Percentiles rank a stretch among this genome's conserved stretches.
Evolutionary conservation across 108 stramenopile genomes (phyloP).

Genomic region (Cyclostephanos invisitatus): DNA sequence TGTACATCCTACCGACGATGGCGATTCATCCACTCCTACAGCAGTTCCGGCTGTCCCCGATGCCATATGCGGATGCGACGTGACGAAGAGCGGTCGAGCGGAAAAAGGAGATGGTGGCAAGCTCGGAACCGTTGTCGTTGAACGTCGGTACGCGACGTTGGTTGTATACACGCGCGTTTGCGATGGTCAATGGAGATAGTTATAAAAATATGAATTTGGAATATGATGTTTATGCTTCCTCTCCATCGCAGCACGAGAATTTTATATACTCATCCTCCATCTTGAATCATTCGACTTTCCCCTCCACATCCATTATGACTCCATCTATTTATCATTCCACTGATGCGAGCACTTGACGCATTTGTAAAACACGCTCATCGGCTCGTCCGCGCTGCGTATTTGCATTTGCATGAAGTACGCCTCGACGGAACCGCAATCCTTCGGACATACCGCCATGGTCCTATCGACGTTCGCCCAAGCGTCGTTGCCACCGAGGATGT

Average conservation of each 20-base stretch:
- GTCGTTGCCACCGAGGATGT: constrained; percentile 94
- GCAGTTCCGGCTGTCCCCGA: constrained; percentile 19
- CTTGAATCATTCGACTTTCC: too few species aligned
- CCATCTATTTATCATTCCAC: constrained; percentile 86
- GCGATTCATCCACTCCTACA: not conserved
- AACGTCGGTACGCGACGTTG: constrained; percentile 33
- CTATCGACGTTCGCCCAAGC: constrained; percentile 99
- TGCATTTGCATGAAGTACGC: constrained; percentile 99
- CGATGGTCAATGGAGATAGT: not conserved
- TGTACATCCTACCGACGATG: constrained; percentile 3
- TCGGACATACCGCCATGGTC: constrained; percentile 88
- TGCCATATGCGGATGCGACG: constrained; percentile 28
- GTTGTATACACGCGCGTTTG: constrained; percentile 44
- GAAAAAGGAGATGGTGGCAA: not conserved
- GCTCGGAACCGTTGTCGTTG: constrained; percentile 8
- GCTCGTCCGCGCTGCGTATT: constrained; percentile 95
- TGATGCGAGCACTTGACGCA: constrained; percentile 86
- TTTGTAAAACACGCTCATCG: constrained; percentile 98
- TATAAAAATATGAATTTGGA: too few species aligned
- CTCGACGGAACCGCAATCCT: constrained; percentile 74
- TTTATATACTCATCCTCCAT: too few species aligned
- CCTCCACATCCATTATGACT: too few species aligned
- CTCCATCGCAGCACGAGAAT: too few species aligned
- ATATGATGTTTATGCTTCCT: too few species aligned
- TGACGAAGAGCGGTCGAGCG: not conserved